phyloP scores from a whole-genome alignment of 306 rosid species.

The Casuarina cunninghamiana region DNA sequence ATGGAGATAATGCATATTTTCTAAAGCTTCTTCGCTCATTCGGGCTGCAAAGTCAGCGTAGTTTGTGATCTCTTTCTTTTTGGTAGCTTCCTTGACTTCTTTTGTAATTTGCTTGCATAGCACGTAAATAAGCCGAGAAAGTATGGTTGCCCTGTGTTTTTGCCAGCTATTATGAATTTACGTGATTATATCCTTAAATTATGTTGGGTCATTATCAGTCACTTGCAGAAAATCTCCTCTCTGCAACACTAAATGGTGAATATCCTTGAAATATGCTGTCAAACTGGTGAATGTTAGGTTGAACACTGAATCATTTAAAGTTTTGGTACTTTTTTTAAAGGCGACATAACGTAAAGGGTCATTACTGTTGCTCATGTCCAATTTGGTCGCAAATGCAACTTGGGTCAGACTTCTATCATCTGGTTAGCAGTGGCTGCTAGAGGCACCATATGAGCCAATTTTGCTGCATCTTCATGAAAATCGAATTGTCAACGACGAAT shows the following conservation, averaged over 20 bases:
- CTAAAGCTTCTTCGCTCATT: slow-evolving; percentile 57
- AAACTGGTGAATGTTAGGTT: slow-evolving; percentile 45
- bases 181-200: slow-evolving; percentile 59
- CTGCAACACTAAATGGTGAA: neutral
- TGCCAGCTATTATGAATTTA: slow-evolving; percentile 67
- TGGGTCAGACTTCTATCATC: slow-evolving; percentile 63
- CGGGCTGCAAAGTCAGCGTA: slow-evolving; percentile 39
- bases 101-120: slow-evolving; percentile 55
- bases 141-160: slow-evolving; percentile 71
- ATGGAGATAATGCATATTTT: slow-evolving; percentile 70
- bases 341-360: slow-evolving; percentile 62
- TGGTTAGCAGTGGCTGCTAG: slow-evolving; percentile 47
- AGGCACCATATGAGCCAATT: slow-evolving; percentile 54
- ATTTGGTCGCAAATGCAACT: slow-evolving; percentile 75
- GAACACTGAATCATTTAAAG: slow-evolving; percentile 46
- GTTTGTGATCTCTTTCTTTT: slow-evolving; percentile 37
- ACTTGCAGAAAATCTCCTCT: slow-evolving; percentile 64
- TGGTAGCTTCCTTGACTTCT: slow-evolving; percentile 57
- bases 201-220: slow-evolving; percentile 35
- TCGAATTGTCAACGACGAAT: slow-evolving; percentile 42
- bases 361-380: slow-evolving; percentile 63
- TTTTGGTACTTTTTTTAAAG: slow-evolving; percentile 36
- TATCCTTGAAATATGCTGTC: slow-evolving; percentile 39
- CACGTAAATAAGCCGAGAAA: slow-evolving; percentile 73
- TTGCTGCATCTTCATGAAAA: slow-evolving; percentile 69